Base-by-base conservation (phyloP, 148 eudicot genomes). In the Rhododendron mucronatum region DNA sequence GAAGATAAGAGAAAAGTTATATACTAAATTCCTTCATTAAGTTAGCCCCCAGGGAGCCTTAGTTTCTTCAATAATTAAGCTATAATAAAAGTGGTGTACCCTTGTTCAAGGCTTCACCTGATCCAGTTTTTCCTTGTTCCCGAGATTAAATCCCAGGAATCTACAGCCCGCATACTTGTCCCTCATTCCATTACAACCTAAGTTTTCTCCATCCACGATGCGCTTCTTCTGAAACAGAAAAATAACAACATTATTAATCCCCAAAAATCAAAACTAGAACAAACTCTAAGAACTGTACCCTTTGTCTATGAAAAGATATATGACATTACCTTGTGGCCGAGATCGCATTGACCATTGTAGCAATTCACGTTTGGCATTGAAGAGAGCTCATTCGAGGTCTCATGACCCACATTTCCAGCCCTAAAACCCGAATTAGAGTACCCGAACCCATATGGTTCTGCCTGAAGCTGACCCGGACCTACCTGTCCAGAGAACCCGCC, bases 301-400 rank as follows among this genome's bases (percentile, higher is more conserved):
- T 16, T 55, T 0, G 14, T 4, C 26, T 28, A 11, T 26, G 1
- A 26, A 26, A n/a, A 67, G 28, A 28, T 2, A 26, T 28, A 73
- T 5, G 7, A 2, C 6, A 11, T 65, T 83, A 91, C 92, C 92
- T 89, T 89, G 44, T 82, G 85, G 76, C 85, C 78, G 57, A 69
- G 83, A 55, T 71, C 53, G 51, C 84, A 88, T 14, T 37, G 28
- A 4, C 67, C 85, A 9, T 82, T 45, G 50, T 26, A 28, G 26
- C 45, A 75, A 21, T 78, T 82, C 69, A 87, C 55, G 86, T 90
- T 89, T 92, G 93, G 93, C 78, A 88, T 89, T 88, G 92, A 92
- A 91, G 93, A 81, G 91, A 93, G 92, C 94, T 94, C 94, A 30
- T 80, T 82, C 30, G 91, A 87, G 80, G 81, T 57, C 86, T 78